Evolutionary conservation across 371 early-diverging fungal species (phyloP).

Genomic region (Neoconidiobolus thromboides): DNA sequence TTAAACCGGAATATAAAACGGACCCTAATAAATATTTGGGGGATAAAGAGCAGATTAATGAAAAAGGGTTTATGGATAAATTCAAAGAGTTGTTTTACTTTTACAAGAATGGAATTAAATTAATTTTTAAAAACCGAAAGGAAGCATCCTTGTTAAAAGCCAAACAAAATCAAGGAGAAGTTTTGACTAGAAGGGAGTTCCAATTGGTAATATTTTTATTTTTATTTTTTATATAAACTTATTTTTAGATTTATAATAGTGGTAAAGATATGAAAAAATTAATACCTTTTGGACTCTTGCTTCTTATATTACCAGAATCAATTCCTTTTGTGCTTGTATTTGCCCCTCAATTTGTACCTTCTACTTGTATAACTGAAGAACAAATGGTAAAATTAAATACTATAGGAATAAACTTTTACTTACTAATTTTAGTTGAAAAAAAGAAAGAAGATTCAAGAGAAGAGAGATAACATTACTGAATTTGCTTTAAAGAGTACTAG

Average conservation of each 20-base stretch:
- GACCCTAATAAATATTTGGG: too few species aligned
- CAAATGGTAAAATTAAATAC: conserved; percentile 24
- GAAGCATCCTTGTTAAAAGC: conserved; percentile 9
- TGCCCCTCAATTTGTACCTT: conserved; percentile 34
- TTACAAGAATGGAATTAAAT: conserved; percentile 36
- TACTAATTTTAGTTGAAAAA: conserved; percentile 17
- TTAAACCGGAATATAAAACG: too few species aligned
- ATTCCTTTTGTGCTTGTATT: conserved; percentile 38
- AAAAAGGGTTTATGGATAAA: conserved; percentile 3
- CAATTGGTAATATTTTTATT: conserved; percentile 16
- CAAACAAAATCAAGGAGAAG: conserved; percentile 17
- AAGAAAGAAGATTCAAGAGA: conserved; percentile 30
- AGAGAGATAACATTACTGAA: conserved; percentile 26
- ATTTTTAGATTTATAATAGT: conserved; percentile 22
- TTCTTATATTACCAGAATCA: conserved; percentile 35
- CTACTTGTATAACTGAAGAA: conserved; percentile 30
- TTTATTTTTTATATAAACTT: background rate
- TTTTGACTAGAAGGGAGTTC: conserved; percentile 24
- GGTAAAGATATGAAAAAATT: conserved; percentile 29
- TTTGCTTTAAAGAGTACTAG: conserved; percentile 18
- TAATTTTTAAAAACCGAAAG: conserved; percentile 30
- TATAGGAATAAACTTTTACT: background rate
- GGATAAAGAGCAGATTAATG: background rate
- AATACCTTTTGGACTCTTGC: conserved; percentile 34
- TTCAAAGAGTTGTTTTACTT: conserved; percentile 17